Conservation (phyloP, 1,284 basidiomycete genomes). For the Trichosporon faecale region DNA sequence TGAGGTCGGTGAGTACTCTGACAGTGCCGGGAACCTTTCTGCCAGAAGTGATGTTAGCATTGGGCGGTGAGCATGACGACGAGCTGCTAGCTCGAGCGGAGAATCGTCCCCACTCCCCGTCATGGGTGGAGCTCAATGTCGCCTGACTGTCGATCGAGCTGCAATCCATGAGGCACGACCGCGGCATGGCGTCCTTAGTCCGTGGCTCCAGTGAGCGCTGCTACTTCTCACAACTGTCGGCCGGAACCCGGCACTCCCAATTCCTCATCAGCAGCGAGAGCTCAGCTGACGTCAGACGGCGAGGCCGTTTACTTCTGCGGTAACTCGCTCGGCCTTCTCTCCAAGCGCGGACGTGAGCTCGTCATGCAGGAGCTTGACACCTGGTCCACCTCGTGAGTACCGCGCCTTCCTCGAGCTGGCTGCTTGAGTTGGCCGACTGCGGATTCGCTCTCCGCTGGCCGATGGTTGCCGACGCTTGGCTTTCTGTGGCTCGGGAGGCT, state of each 20-base stretch:
- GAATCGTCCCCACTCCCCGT: neutral
- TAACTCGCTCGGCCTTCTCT: conserved; percentile 85
- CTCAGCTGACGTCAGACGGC: conserved; percentile 32
- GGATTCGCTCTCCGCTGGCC: too few species aligned
- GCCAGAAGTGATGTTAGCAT: too few species aligned
- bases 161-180: neutral
- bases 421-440: too few species aligned
- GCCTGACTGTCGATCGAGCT: neutral
- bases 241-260: neutral
- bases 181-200: neutral
- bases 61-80: too few species aligned
- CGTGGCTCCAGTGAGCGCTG: too few species aligned
- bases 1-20: conserved; percentile 36
- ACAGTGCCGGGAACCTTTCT: neutral
- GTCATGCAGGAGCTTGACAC: conserved; percentile 79
- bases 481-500: too few species aligned
- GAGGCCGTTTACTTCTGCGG: conserved; percentile 80
- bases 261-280: neutral
- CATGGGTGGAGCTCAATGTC: neutral
- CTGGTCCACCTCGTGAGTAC: conserved; percentile 73
- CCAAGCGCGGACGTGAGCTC: conserved; percentile 67
- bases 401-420: neutral
- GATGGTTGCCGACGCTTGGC: too few species aligned
- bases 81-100: too few species aligned
- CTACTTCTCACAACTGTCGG: neutral